A percentile compares a stretch with the other conserved stretches of the same genome.
Evolutionary conservation across 768 basidiomycete genomes (phyloP).

Genomic region (Boletellus sp.): DNA sequence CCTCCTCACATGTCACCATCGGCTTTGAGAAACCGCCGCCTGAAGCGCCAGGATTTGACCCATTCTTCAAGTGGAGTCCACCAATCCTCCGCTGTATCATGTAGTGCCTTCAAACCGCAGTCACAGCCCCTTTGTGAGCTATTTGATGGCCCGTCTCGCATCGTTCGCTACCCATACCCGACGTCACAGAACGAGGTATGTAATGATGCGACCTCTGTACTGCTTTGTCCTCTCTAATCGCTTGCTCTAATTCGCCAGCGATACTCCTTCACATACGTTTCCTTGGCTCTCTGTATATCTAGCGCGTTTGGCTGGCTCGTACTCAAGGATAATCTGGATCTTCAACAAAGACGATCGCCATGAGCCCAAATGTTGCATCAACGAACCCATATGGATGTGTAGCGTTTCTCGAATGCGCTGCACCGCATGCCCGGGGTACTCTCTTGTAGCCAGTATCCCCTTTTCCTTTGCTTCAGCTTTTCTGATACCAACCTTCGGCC

Average conservation of each 20-base stretch:
- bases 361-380: not conserved
- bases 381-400: too few relatives aligned
- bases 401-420: too few relatives aligned
- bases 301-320: constrained; percentile 23
- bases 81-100: constrained; percentile 4
- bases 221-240: not conserved
- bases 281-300: constrained; percentile 17
- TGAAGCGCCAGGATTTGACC: constrained; percentile 7
- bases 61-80: constrained; percentile 1
- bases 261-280: constrained; percentile 5
- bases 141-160: constrained; percentile 47
- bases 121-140: constrained; percentile 35
- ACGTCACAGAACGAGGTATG: constrained; percentile 11
- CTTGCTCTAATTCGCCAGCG: not conserved
- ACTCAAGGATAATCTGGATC: constrained; percentile 8
- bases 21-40: constrained; percentile 9
- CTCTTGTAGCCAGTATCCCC: too few relatives aligned
- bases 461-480: too few relatives aligned
- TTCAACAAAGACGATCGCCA: not conserved
- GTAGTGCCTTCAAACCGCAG: constrained; percentile 15
- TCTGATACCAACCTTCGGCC: too few relatives aligned
- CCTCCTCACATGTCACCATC: constrained; percentile 23
- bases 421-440: too few relatives aligned
- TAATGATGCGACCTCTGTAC: not conserved
- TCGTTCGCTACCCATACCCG: constrained; percentile 17